Base-by-base conservation (phyloP, 2,329 filamentous ascomycete genomes). In the Paracoccidioides lutzii region DNA sequence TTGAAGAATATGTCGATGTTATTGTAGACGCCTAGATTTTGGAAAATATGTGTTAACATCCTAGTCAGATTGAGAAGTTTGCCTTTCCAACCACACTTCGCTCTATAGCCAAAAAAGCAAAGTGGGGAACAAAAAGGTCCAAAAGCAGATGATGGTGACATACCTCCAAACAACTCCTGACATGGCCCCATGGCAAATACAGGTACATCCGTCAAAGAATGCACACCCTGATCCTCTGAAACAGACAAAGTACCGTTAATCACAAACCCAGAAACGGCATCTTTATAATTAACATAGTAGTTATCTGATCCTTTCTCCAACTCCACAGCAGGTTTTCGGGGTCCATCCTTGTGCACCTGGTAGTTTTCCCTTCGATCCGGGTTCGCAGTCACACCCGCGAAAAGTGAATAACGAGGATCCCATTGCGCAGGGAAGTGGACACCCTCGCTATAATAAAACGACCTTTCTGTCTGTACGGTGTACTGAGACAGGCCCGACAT, bases 351-450 rank as follows among this genome's bases (percentile, higher is more conserved):
- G 73, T 83, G 82, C 12, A 91, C 82, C 60, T 78, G 78, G 76
- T 84, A 94, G 72, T 87, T 80, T 75, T 94, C 88, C 28, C 86
- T 78, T 63, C 78, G 81, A 68, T 94, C 88, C 0, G 88, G 88
- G 65, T 80, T 79, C 37, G 86, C 86, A 51, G 77, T 81, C 38
- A 88, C 70, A 53, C 88, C 88, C 43, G 82, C 79, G 55, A 86
- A 87, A 52, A 94, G 81, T 57, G 86, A 85, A 72, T 91, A 93
- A 37, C 88, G 81, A 12, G 88, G 88, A 67, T 88, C 85, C 88
- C 88, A 93, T 75, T 88, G 89, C 59, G 80, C 76, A 22, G 88
- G 88, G 77, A 93, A 94, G 73, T 87, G 81, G 62, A 81, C 77
- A 53, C 85, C 84, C 28, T 87, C 86, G 63, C 78, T 79, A 75